Percentiles rank a stretch among this genome's conserved stretches.
These are phyloP conservation scores for slime mould (Dictyostelium discoideum) DNA, from an alignment of 78 protist genomes.

Conservation along the genomic window DNA sequence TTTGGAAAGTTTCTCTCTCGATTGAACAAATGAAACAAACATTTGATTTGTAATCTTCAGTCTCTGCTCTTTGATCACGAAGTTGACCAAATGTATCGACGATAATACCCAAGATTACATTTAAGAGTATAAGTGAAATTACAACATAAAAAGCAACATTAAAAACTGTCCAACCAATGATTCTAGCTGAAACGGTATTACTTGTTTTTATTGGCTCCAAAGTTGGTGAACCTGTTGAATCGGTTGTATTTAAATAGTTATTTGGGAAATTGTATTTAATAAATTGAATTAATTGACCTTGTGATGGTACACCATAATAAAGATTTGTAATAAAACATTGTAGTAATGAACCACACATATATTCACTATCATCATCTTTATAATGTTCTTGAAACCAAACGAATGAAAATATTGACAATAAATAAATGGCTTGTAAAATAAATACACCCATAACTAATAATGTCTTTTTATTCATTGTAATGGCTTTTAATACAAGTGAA, in stretches of 20 bases:
- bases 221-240: too few species aligned
- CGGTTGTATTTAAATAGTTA: not conserved
- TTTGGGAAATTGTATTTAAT: not conserved
- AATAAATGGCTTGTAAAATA: constrained; percentile 59
- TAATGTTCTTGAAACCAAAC: constrained; percentile 26
- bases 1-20: constrained; percentile 77
- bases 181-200: not conserved
- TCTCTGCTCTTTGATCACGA: constrained; percentile 44
- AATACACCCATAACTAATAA: constrained; percentile 61
- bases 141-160: constrained; percentile 51
- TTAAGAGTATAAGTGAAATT: constrained; percentile 23
- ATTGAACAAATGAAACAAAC: constrained; percentile 83
- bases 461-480: constrained; percentile 44
- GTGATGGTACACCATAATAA: constrained; percentile 67
- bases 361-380: not conserved
- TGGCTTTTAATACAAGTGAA: constrained; percentile 47
- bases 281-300: constrained; percentile 73
- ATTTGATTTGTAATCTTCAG: constrained; percentile 54
- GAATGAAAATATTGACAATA: constrained; percentile 56
- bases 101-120: constrained; percentile 81
- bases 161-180: constrained; percentile 60
- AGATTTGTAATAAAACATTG: constrained; percentile 62
- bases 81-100: constrained; percentile 83
- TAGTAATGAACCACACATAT: constrained; percentile 23
- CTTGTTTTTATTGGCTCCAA: not conserved